Base-by-base conservation (phyloP, 352 stramenopile genomes). In the Globisporangium cylindrosporum region DNA sequence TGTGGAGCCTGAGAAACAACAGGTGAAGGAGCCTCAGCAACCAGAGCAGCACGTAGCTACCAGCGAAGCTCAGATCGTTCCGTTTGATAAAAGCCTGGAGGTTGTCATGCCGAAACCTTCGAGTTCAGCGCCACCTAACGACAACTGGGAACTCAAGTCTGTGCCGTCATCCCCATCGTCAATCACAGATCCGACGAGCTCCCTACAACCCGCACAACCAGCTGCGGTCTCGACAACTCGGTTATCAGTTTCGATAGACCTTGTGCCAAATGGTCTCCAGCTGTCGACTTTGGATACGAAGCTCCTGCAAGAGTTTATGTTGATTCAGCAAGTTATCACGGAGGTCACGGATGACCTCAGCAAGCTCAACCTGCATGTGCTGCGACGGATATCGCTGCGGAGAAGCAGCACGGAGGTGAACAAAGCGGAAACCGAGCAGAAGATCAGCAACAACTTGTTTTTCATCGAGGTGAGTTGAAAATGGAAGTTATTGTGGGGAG, bases 381-480 rank as follows among this genome's bases (percentile, higher is more conserved):
- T 56, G 25, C 15, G 56, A 5, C 64, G 73, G 3, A 64, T 68
- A 36, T 72, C 56, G 10, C 6, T 51, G 54, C 71, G 7, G 25
- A 61, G 25, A 43, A 67, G 25, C 62, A 54, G 15, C 3, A 14
- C n/a, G 4, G 41, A 69, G 56, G 0, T 36, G 5, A 32, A 51
- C 34, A 80, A 46, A 24, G 67, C 46, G 36, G 48, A 46, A 10
- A 57, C 74, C 14, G 74, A 81, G 60, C 46, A 57, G 22, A 84
- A 81, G 59, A 71, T 84, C 34, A 18, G 27, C 27, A 60, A 75
- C n/a, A 84, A 84, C 56, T 69, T 84, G 70, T 59, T 78, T 12
- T 84, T 78, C 29, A 76, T 72, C 62, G 59, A 78, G 72, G 76
- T 82, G 67, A 41, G 71, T 64, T 1, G 34, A 62, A 4, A 5